A percentile compares a stretch with the other conserved stretches of the same genome.
These are phyloP conservation scores for Amylostereum areolatum DNA, from an alignment of 1,284 basidiomycete genomes.

Conservation along the genomic window DNA sequence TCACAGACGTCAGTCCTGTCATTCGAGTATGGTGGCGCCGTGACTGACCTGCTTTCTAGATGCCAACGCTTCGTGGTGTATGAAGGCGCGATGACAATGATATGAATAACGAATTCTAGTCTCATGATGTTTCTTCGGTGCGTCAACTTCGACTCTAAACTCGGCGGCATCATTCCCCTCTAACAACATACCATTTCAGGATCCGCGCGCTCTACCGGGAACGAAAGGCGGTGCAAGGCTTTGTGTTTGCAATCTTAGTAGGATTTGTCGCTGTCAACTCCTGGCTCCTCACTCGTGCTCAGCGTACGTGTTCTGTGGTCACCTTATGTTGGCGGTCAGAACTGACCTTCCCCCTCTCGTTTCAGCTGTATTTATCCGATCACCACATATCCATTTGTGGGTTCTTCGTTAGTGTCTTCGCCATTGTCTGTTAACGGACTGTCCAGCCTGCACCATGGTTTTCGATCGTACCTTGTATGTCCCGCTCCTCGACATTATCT, in stretches of 20 bases:
- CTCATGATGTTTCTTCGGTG: constrained; percentile 43
- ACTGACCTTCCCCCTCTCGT: too few relatives aligned
- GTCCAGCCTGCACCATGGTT: constrained; percentile 49
- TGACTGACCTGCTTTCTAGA: background rate
- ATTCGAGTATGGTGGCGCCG: too few relatives aligned
- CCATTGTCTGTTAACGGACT: background rate
- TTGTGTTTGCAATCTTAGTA: constrained; percentile 30
- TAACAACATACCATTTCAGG: constrained; percentile 15
- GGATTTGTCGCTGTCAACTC: constrained; percentile 38
- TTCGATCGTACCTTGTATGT: constrained; percentile 18
- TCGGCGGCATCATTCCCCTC: background rate
- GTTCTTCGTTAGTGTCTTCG: too few relatives aligned
- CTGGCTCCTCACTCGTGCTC: constrained; percentile 39
- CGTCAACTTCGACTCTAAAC: background rate
- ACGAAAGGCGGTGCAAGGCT: constrained; percentile 26
- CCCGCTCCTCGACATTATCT: too few relatives aligned
- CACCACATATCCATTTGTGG: too few relatives aligned
- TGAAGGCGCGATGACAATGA: constrained; percentile 43
- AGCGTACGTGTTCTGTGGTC: constrained; percentile 24
- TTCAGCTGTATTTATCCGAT: too few relatives aligned
- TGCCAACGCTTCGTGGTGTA: constrained; percentile 18
- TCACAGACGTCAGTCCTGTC: too few relatives aligned
- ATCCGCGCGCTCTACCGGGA: constrained; percentile 40
- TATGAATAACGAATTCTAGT: constrained; percentile 40
- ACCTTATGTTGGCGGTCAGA: too few relatives aligned